Percentiles rank a stretch among this genome's conserved stretches.
Conservation (phyloP, 306 rosid genomes). For the Oemleria cerasiformis region DNA sequence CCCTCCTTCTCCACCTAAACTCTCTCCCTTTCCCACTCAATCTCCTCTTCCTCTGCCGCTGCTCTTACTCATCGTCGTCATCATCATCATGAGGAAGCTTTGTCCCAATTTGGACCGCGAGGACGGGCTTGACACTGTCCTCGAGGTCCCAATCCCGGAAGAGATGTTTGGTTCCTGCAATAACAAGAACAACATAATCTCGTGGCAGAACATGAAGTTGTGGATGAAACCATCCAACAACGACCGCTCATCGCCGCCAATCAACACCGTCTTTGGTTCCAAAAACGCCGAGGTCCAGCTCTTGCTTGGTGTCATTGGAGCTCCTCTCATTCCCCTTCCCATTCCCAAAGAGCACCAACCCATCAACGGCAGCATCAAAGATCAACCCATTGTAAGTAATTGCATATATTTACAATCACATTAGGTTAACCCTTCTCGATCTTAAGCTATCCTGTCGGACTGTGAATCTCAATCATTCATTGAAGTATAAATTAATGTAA, state of each 20-base stretch:
- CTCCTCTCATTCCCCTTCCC: slow-evolving; percentile 80
- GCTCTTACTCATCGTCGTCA: slow-evolving; percentile 16
- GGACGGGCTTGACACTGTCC: slow-evolving; percentile 88
- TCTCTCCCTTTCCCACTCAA: background rate
- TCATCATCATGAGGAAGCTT: slow-evolving; percentile 71
- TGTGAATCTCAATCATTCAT: background rate
- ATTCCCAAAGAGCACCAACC: slow-evolving; percentile 45
- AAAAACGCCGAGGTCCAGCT: slow-evolving; percentile 74
- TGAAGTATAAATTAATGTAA: background rate
- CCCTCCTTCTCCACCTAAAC: background rate
- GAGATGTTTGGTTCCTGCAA: slow-evolving; percentile 45
- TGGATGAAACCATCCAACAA: slow-evolving; percentile 64
- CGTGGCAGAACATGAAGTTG: slow-evolving; percentile 78
- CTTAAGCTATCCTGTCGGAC: background rate
- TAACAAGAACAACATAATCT: slow-evolving; percentile 41
- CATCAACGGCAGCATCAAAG: slow-evolving; percentile 61
- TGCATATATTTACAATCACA: background rate
- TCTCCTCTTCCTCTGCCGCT: background rate
- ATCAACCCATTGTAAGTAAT: slow-evolving; percentile 69
- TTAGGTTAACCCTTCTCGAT: background rate
- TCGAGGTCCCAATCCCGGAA: slow-evolving; percentile 95
- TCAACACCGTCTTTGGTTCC: slow-evolving; percentile 51
- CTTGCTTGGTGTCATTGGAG: slow-evolving; percentile 82
- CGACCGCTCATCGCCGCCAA: slow-evolving; percentile 32
- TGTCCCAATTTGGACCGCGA: slow-evolving; percentile 87